Percentiles rank a stretch among this genome's conserved stretches.
Conservation (phyloP, 2,329 filamentous ascomycete genomes). For the Aspergillus intermedius region DNA sequence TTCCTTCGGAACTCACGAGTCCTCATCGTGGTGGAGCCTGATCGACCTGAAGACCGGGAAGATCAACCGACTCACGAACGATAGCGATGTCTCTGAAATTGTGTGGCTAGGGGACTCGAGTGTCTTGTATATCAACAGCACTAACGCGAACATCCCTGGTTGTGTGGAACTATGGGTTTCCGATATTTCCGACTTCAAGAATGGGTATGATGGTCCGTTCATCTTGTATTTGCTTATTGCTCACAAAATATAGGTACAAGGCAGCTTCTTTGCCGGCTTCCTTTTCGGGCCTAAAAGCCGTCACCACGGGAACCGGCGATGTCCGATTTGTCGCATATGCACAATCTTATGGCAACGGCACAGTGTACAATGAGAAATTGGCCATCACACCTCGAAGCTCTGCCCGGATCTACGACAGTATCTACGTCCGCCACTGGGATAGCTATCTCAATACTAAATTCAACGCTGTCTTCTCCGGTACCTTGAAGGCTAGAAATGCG, state of each 20-base stretch:
- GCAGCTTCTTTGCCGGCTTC: conserved; percentile 32
- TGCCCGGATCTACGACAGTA: conserved; percentile 64
- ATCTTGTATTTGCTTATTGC: neutral
- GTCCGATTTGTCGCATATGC: conserved; percentile 52
- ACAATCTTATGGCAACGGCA: conserved; percentile 60
- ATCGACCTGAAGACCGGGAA: conserved; percentile 63
- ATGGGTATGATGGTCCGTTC: conserved; percentile 19
- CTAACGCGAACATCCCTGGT: conserved; percentile 34
- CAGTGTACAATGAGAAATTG: conserved; percentile 59
- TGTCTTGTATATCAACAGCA: conserved; percentile 50
- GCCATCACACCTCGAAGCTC: conserved; percentile 56
- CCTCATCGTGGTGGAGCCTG: conserved; percentile 57
- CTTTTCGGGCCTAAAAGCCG: conserved; percentile 35
- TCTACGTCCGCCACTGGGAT: conserved; percentile 82
- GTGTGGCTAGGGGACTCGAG: conserved; percentile 65
- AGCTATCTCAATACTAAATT: conserved; percentile 63
- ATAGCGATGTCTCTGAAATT: conserved; percentile 61
- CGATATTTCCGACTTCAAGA: conserved; percentile 25
- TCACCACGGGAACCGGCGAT: conserved; percentile 33
- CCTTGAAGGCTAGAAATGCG: conserved; percentile 39
- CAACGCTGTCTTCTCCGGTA: conserved; percentile 67
- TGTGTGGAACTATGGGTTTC: conserved; percentile 36
- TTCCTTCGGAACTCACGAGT: conserved; percentile 68
- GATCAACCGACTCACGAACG: conserved; percentile 59
- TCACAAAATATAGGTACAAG: conserved; percentile 25